phyloP scores from a whole-genome alignment of 2,329 filamentous ascomycete species.

The Pezicula radicicola region DNA sequence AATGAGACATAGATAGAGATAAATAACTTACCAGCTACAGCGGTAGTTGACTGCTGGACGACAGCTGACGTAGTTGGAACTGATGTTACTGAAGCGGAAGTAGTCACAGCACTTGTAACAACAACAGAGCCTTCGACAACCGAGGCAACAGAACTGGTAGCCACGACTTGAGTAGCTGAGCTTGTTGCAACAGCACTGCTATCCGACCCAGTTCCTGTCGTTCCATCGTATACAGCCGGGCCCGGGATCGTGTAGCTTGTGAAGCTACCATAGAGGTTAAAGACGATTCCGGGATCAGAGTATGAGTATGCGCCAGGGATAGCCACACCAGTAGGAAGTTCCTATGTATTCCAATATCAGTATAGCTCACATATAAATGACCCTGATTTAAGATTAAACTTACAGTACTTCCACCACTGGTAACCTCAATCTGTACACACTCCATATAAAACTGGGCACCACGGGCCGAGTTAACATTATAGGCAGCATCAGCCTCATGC shows the following conservation, averaged over 20 bases:
- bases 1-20: not conserved
- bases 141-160: not conserved
- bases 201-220: not conserved
- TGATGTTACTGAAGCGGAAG: not conserved
- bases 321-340: slow-evolving; percentile 13
- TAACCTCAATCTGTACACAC: slow-evolving; percentile 38
- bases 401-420: slow-evolving; percentile 18
- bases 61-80: not conserved
- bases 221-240: slow-evolving; percentile 31
- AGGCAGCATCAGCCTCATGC: slow-evolving; percentile 33
- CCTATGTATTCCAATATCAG: not conserved
- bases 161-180: not conserved
- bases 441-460: slow-evolving; percentile 42
- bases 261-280: slow-evolving; percentile 35
- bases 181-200: not conserved
- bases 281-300: slow-evolving; percentile 35
- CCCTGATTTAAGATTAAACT: not conserved
- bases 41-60: not conserved
- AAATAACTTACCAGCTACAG: not conserved
- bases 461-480: slow-evolving; percentile 12
- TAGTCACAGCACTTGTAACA: not conserved
- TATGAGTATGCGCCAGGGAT: slow-evolving; percentile 29
- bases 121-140: not conserved
- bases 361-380: not conserved
- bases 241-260: slow-evolving; percentile 39